Evolutionary conservation across 306 rosid species (phyloP).

Genomic region (Trifolium repens): DNA sequence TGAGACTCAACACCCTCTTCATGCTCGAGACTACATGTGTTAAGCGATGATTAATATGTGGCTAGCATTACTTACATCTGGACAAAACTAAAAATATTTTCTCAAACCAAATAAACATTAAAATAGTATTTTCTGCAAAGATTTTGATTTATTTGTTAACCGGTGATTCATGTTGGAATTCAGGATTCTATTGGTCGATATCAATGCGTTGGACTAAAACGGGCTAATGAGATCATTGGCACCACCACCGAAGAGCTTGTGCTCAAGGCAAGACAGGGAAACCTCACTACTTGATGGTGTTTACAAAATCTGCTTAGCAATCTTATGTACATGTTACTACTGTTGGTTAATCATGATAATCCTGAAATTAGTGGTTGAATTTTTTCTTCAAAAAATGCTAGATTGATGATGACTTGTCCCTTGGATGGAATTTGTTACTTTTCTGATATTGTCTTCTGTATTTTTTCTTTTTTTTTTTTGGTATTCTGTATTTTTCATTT

Average conservation of each 20-base stretch:
- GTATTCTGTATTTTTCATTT: constrained; percentile 24
- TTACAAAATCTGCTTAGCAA: constrained; percentile 33
- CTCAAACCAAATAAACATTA: background rate
- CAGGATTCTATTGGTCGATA: constrained; percentile 88
- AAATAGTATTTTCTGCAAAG: background rate
- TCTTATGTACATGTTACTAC: constrained; percentile 33
- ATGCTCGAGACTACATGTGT: background rate
- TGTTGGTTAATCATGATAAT: constrained; percentile 30
- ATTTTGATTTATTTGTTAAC: constrained; percentile 34
- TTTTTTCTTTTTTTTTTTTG: no score
- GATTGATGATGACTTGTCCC: constrained; percentile 1
- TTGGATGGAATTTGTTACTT: constrained; percentile 23
- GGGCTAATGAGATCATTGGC: constrained; percentile 92
- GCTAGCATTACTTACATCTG: background rate
- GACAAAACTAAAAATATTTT: constrained; percentile 9
- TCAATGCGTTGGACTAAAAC: constrained; percentile 79
- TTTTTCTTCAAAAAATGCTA: constrained; percentile 16
- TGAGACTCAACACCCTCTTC: background rate
- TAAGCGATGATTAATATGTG: background rate
- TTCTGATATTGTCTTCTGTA: constrained; percentile 7
- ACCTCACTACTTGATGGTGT: constrained; percentile 35
- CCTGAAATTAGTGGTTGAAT: constrained; percentile 34
- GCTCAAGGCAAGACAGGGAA: constrained; percentile 64
- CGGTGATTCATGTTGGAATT: constrained; percentile 32
- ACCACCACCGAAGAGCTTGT: constrained; percentile 95